Conservation (phyloP, 2,329 filamentous ascomycete species). For the Aspergillus niger region DNA sequence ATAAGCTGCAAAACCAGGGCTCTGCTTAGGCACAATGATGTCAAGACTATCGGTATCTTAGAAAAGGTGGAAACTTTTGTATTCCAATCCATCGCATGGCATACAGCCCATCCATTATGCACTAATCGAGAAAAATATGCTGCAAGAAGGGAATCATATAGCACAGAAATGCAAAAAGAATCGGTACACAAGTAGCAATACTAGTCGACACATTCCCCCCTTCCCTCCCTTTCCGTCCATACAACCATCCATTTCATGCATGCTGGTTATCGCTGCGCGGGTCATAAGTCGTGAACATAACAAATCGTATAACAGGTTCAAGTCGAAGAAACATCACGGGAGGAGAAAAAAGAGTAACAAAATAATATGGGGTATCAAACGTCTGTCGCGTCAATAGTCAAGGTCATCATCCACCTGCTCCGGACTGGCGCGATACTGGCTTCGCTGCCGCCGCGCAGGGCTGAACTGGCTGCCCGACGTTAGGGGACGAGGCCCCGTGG, state of each 20-base stretch:
- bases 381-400: constrained; percentile 28
- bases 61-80: neutral
- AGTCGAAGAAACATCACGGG: neutral
- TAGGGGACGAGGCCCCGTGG: constrained; percentile 51
- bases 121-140: neutral
- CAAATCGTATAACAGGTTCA: neutral
- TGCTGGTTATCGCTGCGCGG: neutral
- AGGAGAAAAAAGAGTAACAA: constrained; percentile 11
- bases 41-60: neutral
- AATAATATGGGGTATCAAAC: constrained; percentile 9
- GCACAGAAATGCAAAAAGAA: neutral
- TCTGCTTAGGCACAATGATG: neutral
- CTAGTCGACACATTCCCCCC: neutral
- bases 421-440: constrained; percentile 44
- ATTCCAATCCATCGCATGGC: neutral
- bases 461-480: constrained; percentile 40
- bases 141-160: constrained; percentile 3
- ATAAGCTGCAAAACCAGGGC: too few relatives aligned
- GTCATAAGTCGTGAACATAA: constrained; percentile 17
- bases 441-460: constrained; percentile 39
- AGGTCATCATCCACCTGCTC: constrained; percentile 44
- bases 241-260: constrained; percentile 12
- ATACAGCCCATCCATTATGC: neutral
- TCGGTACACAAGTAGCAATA: neutral
- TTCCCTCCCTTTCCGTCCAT: constrained; percentile 6